phyloP scores from a whole-genome alignment of 2,329 filamentous ascomycete genomes.

The Paecilomyces variotii region DNA sequence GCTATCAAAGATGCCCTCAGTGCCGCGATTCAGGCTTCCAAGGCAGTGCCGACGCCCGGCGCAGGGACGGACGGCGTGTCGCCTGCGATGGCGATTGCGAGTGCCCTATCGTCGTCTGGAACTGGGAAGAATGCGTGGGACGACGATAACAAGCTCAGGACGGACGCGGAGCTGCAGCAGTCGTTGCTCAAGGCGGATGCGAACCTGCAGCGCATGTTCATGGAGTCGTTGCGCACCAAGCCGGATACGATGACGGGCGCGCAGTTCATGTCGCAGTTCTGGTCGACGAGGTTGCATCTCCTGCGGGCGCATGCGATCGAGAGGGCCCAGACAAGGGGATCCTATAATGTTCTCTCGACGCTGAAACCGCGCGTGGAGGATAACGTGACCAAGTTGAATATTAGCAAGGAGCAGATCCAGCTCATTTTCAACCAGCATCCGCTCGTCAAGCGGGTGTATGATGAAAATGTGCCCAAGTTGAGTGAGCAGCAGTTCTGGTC shows the following conservation, averaged over 20 bases:
- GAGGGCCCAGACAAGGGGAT: constrained; percentile 72
- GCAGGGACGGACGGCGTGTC: constrained; percentile 44
- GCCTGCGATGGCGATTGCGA: constrained; percentile 70
- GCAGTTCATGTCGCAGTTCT: constrained; percentile 87
- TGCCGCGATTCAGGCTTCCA: constrained; percentile 62
- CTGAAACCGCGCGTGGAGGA: constrained; percentile 74
- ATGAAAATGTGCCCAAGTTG: constrained; percentile 81
- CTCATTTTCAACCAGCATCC: constrained; percentile 92
- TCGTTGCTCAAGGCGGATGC: constrained; percentile 77
- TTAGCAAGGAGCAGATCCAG: constrained; percentile 86
- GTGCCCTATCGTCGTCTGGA: constrained; percentile 48
- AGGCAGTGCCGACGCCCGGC: constrained; percentile 39
- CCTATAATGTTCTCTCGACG: constrained; percentile 88
- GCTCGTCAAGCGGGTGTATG: constrained; percentile 80
- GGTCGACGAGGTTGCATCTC: constrained; percentile 79
- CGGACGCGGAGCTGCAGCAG: constrained; percentile 75
- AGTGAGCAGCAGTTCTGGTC: constrained; percentile 83
- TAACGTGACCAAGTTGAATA: constrained; percentile 68
- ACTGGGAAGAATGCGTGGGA: constrained; percentile 57
- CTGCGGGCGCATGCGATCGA: constrained; percentile 88
- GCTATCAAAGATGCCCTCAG: constrained; percentile 76
- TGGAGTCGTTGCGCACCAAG: constrained; percentile 74
- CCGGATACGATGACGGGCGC: constrained; percentile 72
- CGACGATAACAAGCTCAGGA: constrained; percentile 69
- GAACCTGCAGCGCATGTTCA: constrained; percentile 71